Base-by-base conservation (phyloP, 2,329 filamentous ascomycete genomes). In the Hymenoscyphus albidus region DNA sequence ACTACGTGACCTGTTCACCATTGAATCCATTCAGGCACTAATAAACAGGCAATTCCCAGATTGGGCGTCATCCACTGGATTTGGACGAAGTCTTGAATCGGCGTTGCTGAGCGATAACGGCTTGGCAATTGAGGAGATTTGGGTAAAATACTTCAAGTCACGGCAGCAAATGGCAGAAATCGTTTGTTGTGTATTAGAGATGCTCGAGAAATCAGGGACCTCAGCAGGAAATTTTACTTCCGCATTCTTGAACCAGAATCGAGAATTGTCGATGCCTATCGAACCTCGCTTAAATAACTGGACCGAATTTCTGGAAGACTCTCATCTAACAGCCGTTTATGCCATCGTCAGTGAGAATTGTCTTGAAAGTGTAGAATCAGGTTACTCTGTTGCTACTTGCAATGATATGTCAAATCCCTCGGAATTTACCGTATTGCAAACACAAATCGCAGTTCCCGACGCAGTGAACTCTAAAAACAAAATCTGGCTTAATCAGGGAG, bases 1-100 rank as follows among this genome's bases (percentile, higher is more conserved):
- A 31, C 10, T 67, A 22, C 58, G 51, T n/a, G 59, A 65, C 48
- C 27, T 67, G 1, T 35, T 67, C 16, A 18, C 44, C 10, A 61
- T 51, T 42, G 5, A 54, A 7, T 42, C 59, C 16, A 61, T 61
- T 18, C 59, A 38, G 54, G 31, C 40, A 4, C 31, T 61, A 10
- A 32, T 61, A 61, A 16, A 54, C 18, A 40, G 18, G 18, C 58
- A 44, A 44, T 59, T 42, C 22, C 58, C 58, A 2, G 58, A 44
- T 38, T 42, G 38, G 38, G 27, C 13, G 12, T 12, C 1, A 12
- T 27, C 39, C 13, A 31, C 39, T 3, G 18, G 31, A 3, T 22
- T 42, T 16, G 58, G 58, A 16, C 6, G 13, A 3, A n/a, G 16
- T 32, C 58, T 59, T 32, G 9, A 44, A 42, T 42, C 35, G 7